Base-by-base conservation (phyloP, 2,329 filamentous ascomycete species). In the Alternaria dauci region DNA sequence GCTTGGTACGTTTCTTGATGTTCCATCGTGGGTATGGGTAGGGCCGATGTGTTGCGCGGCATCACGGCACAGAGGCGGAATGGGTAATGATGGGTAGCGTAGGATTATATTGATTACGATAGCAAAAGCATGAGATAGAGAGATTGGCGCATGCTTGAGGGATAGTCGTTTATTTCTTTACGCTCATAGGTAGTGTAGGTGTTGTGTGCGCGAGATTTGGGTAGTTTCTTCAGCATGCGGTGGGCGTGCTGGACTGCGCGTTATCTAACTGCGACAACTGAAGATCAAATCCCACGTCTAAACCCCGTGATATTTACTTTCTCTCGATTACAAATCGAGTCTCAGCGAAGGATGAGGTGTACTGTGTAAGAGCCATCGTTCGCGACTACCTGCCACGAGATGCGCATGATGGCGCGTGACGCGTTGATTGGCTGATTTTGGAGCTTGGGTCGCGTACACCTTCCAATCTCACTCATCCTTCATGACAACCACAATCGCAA, bases 371-470 rank as follows among this genome's bases (percentile, higher is more conserved):
- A 25, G n/a, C 2, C 23, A 26, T 52, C 36, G 25, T 23, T 50
- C 54, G 54, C 38, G 38, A 38, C 26, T 51, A 57, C 43, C 30
- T 48, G 44, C 43, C 44, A n/a, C 26, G 20, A 18, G 8, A 34
- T 26, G 23, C 18, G 20, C 23, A 41, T 20, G 20, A 32, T 7
- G 18, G 18, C 23, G 34, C 34, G 28, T 20, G 28, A 18, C 8
- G 39, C 47, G 41, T 55, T 57, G 58, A 57, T 60, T 60, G 58
- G 58, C 25, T 39, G 8, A 7, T 9, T 23, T 14, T 2, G 32
- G 28, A 55, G 52, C 41, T 52, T 23, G 57, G 43, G 52, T 51
- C 57, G 52, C 30, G 53, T 52, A 18, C 47, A 60, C 53, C 58
- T 60, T 47, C 53, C 32, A 23, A 52, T 41, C 25, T 11, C 16